phyloP scores from a whole-genome alignment of 2,329 filamentous ascomycete species.

The Fusarium ambrosium region DNA sequence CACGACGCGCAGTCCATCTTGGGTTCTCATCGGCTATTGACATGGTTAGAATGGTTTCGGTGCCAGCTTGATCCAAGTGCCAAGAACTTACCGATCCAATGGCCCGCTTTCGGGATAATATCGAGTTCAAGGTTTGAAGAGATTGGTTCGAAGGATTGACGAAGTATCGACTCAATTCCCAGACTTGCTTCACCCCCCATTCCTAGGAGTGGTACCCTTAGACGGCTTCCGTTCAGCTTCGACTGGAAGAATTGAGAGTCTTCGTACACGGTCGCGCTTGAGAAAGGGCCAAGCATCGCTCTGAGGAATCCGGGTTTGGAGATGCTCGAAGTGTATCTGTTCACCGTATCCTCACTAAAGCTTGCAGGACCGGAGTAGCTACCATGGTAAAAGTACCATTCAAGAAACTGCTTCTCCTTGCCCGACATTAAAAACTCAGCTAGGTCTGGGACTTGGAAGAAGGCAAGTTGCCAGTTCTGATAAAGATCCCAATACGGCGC shows the following conservation, averaged over 20 bases:
- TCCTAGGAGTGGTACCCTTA: conserved; percentile 39
- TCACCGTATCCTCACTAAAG: conserved; percentile 55
- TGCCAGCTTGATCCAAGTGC: background rate
- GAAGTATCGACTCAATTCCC: conserved; percentile 19
- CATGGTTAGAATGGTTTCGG: background rate
- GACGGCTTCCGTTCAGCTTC: conserved; percentile 32
- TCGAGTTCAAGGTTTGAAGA: conserved; percentile 34
- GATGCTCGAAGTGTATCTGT: conserved; percentile 56
- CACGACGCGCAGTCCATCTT: conserved; percentile 35
- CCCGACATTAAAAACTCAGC: conserved; percentile 61
- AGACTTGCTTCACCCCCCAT: conserved; percentile 48
- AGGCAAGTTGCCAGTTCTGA: conserved; percentile 57
- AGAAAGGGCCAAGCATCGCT: conserved; percentile 56
- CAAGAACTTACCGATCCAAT: conserved; percentile 45
- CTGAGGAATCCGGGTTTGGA: conserved; percentile 59
- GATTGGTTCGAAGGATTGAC: conserved; percentile 17
- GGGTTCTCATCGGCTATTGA: conserved; percentile 44
- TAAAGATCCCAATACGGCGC: conserved; percentile 56
- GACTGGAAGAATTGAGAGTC: conserved; percentile 55
- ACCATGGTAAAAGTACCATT: conserved; percentile 62
- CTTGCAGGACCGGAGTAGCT: conserved; percentile 56
- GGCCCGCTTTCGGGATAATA: conserved; percentile 44
- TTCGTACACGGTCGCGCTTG: conserved; percentile 46
- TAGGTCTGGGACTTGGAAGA: conserved; percentile 61
- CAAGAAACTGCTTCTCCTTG: conserved; percentile 57